Conservation (phyloP, 352 stramenopile species). For the Globisporangium paroecandrum region DNA sequence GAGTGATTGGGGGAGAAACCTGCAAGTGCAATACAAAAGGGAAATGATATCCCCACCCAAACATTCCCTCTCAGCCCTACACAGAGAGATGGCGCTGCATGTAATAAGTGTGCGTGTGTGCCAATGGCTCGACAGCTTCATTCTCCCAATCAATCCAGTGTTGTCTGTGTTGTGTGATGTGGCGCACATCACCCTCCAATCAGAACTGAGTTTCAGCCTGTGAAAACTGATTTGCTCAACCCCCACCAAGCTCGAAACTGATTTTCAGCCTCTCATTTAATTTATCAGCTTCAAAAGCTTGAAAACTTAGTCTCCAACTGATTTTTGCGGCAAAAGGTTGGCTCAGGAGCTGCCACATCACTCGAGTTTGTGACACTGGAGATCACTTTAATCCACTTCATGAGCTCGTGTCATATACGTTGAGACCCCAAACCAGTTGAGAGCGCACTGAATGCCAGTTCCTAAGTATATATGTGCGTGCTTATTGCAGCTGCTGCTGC, state of each 20-base stretch:
- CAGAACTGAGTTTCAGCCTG: background rate
- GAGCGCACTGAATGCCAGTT: background rate
- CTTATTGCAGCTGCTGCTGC: background rate
- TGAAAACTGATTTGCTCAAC: background rate
- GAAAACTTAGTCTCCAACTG: slow-evolving; percentile 7
- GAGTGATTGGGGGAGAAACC: too few species aligned
- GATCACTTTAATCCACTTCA: background rate
- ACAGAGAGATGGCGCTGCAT: background rate
- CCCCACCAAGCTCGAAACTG: background rate
- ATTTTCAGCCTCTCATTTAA: background rate
- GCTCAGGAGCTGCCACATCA: background rate
- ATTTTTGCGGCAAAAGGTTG: background rate
- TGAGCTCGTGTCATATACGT: slow-evolving; percentile 4
- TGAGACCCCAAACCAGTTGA: background rate
- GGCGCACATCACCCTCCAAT: background rate
- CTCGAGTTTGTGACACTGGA: background rate
- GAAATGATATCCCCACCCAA: background rate
- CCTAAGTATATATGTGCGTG: background rate
- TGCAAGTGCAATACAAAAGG: background rate
- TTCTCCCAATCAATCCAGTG: background rate
- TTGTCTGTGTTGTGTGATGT: background rate
- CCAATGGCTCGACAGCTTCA: background rate
- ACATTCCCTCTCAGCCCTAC: background rate
- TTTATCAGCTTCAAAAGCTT: background rate
- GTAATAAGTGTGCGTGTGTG: background rate